Percentiles rank a stretch among this genome's conserved stretches.
Conservation (phyloP, 1,139 yeast genomes). For the Yamadazyma atlantica region DNA sequence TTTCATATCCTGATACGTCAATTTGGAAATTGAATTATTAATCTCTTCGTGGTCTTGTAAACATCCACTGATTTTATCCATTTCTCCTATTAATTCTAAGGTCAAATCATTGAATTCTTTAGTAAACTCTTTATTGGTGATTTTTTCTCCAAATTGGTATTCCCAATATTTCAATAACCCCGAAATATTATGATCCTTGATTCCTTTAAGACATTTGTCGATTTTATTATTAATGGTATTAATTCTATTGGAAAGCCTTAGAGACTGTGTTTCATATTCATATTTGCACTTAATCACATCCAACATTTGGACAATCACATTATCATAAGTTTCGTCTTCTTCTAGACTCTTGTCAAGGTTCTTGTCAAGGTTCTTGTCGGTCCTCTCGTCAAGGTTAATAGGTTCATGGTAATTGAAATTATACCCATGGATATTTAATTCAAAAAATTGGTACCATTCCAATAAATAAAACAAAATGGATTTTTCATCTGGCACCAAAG, state of each 20-base stretch:
- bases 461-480: constrained; percentile 65
- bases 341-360: neutral
- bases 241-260: constrained; percentile 28
- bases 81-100: constrained; percentile 7
- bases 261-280: constrained; percentile 32
- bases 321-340: constrained; percentile 15
- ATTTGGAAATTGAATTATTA: constrained; percentile 12
- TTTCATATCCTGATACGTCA: constrained; percentile 22
- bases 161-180: constrained; percentile 9
- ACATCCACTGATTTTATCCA: constrained; percentile 3
- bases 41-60: constrained; percentile 11
- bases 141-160: constrained; percentile 3
- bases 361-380: too few relatives aligned
- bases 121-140: neutral
- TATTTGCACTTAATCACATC: constrained; percentile 26
- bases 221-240: constrained; percentile 14
- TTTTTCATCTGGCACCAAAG: constrained; percentile 60
- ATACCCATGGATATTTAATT: constrained; percentile 17
- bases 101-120: constrained; percentile 11
- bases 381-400: neutral
- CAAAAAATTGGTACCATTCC: constrained; percentile 61
- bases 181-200: constrained; percentile 8
- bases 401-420: constrained; percentile 2
- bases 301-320: constrained; percentile 21
- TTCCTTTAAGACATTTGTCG: constrained; percentile 3